Evolutionary conservation across 1,139 yeast species (phyloP), one percentile per base, ranked within the genome.

Genomic region (Kurtzmaniella quercitrusa): DNA sequence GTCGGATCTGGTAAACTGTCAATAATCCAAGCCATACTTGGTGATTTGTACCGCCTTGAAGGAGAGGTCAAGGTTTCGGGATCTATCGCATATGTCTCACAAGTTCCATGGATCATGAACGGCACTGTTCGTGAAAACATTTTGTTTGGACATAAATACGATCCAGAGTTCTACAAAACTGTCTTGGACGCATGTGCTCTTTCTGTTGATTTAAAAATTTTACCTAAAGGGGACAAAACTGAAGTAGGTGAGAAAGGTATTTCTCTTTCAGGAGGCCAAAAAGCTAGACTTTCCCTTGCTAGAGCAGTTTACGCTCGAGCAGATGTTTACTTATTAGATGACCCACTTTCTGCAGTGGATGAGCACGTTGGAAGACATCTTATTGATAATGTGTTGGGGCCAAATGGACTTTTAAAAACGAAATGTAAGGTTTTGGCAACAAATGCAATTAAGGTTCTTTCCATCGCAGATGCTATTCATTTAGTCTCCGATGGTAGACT

Each of bases 241-340:
- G 78, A 86, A 55, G 98, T 93, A 41, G 98, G 98, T 50, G 98
- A 93, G 65, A 93, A 91, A 67, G 98, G 98, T 55, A 88, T 93
- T 45, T 88, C 97, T n/a, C 72, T 93, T 45, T 88, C 96, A 39
- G 98, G 98, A 47, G 98, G 98, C 39, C 98, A 93, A 64, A 93
- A 91, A 70, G 98, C 98, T 1, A 81, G 98, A 63, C 69, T 93
- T 42, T 82, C 95, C 2, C 74, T 93, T 48, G 98, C 98, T 2
- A 79, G 98, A 62, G 96, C 98, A 20, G 97, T 93, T 11, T 93
- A 93, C 61, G 83, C 97, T 2, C 79, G 97, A 53, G 96, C 97
- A 2, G 98, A 93, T 60, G 82, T 91, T 33, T 91, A 88, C 60
- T 70, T 93, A 43, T 68, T 93, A 46, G 98, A 93, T 64, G 98